Percentiles rank a stretch among this genome's conserved stretches.
These are phyloP conservation scores for Cryphonectria radicalis DNA, from an alignment of 2,329 filamentous ascomycete species.

Conservation along the genomic window DNA sequence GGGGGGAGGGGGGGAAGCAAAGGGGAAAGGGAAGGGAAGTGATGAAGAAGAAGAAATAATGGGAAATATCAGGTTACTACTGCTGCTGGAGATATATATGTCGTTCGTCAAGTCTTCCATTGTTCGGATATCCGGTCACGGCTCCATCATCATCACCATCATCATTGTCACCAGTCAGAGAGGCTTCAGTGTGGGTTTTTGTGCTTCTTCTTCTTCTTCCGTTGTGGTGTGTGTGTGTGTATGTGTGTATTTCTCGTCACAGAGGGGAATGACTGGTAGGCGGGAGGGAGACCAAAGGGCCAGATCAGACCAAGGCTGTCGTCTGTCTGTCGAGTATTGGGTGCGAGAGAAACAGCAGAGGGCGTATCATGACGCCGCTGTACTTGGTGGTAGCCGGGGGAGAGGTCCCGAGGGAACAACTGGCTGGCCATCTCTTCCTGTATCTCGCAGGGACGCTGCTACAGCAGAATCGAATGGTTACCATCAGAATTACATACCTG, in stretches of 20 bases:
- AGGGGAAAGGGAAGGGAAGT: background rate
- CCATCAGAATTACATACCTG: background rate
- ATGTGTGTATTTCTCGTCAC: background rate
- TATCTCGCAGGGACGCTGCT: background rate
- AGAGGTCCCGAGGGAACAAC: background rate
- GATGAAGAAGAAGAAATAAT: conserved; percentile 1
- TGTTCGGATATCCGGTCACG: conserved; percentile 1
- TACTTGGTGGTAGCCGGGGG: background rate
- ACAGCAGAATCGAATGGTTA: background rate
- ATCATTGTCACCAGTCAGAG: conserved; percentile 11
- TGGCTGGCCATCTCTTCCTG: background rate
- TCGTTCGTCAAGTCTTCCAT: conserved; percentile 9
- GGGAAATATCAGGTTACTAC: conserved; percentile 14
- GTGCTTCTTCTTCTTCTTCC: background rate
- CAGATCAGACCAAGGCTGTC: background rate
- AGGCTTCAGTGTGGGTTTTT: background rate
- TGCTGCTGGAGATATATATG: conserved; percentile 15
- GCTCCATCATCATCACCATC: conserved; percentile 17
- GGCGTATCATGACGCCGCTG: background rate
- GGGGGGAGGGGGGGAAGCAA: too few relatives aligned
- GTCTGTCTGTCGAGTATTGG: background rate
- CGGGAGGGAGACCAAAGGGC: too few relatives aligned
- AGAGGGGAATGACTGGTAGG: background rate
- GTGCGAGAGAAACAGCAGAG: conserved; percentile 2
- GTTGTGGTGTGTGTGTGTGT: background rate